Conservation (phyloP, 1,284 basidiomycete genomes). For the Heterobasidion occidentale region DNA sequence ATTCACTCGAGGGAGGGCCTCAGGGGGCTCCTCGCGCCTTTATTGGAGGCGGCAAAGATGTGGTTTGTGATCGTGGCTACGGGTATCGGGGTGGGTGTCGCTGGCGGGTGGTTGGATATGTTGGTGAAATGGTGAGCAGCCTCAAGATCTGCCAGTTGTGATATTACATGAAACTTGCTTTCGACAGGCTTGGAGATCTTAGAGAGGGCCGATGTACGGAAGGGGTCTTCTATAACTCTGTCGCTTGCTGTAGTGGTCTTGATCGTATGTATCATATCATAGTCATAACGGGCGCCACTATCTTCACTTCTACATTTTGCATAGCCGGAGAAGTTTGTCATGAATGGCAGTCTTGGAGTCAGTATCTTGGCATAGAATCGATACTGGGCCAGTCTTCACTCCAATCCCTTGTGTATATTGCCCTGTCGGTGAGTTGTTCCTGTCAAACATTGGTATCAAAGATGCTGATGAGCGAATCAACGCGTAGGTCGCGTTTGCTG, state of each 20-base stretch:
- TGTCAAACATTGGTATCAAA: background rate
- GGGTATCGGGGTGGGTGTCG: constrained; percentile 60
- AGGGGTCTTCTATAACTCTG: constrained; percentile 69
- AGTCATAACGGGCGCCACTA: background rate
- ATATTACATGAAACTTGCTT: background rate
- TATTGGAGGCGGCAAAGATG: constrained; percentile 50
- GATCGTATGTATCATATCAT: constrained; percentile 48
- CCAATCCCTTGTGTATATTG: constrained; percentile 56
- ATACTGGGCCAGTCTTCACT: constrained; percentile 54
- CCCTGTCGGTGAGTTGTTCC: constrained; percentile 38
- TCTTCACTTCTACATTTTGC: constrained; percentile 2
- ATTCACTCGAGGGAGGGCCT: constrained; percentile 45
- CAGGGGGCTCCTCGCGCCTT: constrained; percentile 43
- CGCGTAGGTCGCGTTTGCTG: constrained; percentile 49
- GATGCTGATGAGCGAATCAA: background rate
- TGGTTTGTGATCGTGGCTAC: constrained; percentile 65
- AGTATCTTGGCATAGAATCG: constrained; percentile 42
- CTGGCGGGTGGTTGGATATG: constrained; percentile 70
- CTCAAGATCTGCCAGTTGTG: background rate
- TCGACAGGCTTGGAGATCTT: constrained; percentile 56
- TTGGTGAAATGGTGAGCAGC: constrained; percentile 60
- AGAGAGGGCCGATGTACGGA: constrained; percentile 63
- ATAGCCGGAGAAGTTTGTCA: constrained; percentile 64
- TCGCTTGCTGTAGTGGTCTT: constrained; percentile 66
- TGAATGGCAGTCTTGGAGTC: constrained; percentile 67